Evolutionary conservation across 495 filamentous ascomycete genomes (phyloP).

Genomic region (Thozetella sp.): DNA sequence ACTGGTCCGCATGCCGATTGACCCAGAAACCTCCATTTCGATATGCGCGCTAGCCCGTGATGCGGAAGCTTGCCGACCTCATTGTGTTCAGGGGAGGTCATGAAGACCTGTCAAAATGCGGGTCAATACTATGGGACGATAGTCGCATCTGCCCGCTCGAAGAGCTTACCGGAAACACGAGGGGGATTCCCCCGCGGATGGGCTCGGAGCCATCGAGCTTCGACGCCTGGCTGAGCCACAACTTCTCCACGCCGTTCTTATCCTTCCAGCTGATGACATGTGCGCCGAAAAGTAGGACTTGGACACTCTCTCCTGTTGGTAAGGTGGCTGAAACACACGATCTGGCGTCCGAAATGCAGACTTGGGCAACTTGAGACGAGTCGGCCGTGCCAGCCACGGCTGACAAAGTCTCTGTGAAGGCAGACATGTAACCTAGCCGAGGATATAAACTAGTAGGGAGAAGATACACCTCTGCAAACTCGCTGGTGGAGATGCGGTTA

Average conservation of each 20-base stretch:
- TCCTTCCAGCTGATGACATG: constrained; percentile 87
- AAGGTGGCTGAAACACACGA: constrained; percentile 63
- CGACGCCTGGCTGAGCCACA: constrained; percentile 78
- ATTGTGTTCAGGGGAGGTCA: constrained; percentile 69
- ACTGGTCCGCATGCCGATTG: neutral
- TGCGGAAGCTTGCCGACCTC: constrained; percentile 70
- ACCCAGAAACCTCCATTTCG: neutral
- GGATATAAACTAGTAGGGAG: too few species aligned
- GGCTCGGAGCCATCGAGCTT: constrained; percentile 49
- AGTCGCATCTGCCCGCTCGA: too few species aligned
- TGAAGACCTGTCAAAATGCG: constrained; percentile 73
- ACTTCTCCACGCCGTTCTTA: constrained; percentile 70
- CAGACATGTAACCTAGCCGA: too few species aligned
- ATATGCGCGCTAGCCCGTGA: neutral
- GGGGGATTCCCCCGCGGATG: constrained; percentile 72
- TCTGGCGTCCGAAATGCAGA: too few species aligned
- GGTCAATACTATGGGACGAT: too few species aligned
- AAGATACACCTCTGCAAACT: too few species aligned
- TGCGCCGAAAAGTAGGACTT: constrained; percentile 79
- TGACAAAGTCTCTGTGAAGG: too few species aligned
- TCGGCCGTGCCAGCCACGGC: too few species aligned
- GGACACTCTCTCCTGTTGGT: constrained; percentile 77
- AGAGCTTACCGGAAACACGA: constrained; percentile 94
- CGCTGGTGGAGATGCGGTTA: too few species aligned
- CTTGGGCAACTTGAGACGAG: too few species aligned